Percentiles rank a stretch among this genome's conserved stretches.
phyloP scores from a whole-genome alignment of 192 early-diverging fungal species.

The Phlyctochytrium planicorne region DNA sequence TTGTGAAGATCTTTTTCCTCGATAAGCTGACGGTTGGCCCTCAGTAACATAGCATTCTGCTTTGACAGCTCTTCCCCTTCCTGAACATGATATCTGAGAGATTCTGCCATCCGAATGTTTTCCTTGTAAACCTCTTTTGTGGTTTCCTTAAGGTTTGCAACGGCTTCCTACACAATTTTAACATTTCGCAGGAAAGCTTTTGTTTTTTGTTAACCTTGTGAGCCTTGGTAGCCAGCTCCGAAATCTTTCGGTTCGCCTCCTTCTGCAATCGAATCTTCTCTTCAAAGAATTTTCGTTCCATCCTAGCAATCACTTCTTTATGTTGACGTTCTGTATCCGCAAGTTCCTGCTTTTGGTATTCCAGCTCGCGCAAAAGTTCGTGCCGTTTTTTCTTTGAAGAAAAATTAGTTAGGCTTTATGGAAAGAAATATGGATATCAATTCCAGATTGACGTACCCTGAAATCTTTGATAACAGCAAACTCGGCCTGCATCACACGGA shows the following conservation, averaged over 20 bases:
- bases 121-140: conserved; percentile 66
- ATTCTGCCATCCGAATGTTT: conserved; percentile 61
- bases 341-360: conserved; percentile 52
- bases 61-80: conserved; percentile 57
- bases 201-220: conserved; percentile 40
- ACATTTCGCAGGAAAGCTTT: not conserved
- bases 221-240: conserved; percentile 61
- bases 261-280: conserved; percentile 66
- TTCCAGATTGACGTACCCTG: conserved; percentile 35
- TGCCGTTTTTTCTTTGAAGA: conserved; percentile 57
- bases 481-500: conserved; percentile 62
- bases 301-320: conserved; percentile 51
- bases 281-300: conserved; percentile 69
- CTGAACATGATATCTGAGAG: conserved; percentile 54
- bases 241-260: conserved; percentile 60
- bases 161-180: conserved; percentile 45
- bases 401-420: not conserved
- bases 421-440: conserved; percentile 8
- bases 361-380: conserved; percentile 59
- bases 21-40: conserved; percentile 41
- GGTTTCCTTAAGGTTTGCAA: conserved; percentile 55
- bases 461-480: conserved; percentile 67
- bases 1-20: conserved; percentile 64
- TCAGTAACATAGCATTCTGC: conserved; percentile 36
- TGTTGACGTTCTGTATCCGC: conserved; percentile 57